Evolutionary conservation across 140 eudicot species (phyloP).

Genomic region (Flaveria floridana): DNA sequence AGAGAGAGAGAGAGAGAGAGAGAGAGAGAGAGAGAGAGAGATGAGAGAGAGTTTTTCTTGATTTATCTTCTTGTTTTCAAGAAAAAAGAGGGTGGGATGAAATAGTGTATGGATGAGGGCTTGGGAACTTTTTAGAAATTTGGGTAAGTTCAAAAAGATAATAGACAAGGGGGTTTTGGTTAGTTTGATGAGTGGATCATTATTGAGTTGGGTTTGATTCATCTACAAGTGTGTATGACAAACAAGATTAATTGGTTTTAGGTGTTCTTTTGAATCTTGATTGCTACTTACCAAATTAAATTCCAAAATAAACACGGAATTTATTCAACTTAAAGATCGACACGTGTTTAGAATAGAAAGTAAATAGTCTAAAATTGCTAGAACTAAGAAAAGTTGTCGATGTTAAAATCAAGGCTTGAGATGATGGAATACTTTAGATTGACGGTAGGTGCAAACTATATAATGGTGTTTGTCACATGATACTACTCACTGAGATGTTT

Average conservation of each 20-base stretch:
- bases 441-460: too few relatives aligned
- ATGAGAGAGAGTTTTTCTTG: conserved; percentile 22
- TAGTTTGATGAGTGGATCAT: conserved; percentile 35
- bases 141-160: conserved; percentile 29
- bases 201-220: conserved; percentile 24
- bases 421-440: too few relatives aligned
- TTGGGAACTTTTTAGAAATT: conserved; percentile 27
- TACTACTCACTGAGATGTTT: too few relatives aligned
- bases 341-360: too few relatives aligned
- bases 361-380: too few relatives aligned
- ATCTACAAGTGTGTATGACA: conserved; percentile 17
- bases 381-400: too few relatives aligned
- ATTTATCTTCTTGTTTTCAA: conserved; percentile 21
- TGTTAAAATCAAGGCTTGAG: too few relatives aligned
- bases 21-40: conserved; percentile 4
- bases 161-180: conserved; percentile 33
- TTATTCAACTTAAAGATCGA: too few relatives aligned
- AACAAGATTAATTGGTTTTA: conserved; percentile 19
- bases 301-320: too few relatives aligned
- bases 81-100: conserved; percentile 14
- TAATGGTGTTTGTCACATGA: too few relatives aligned
- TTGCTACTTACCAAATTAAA: too few relatives aligned
- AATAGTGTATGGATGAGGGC: conserved; percentile 40
- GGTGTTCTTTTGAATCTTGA: too few relatives aligned
- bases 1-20: conserved; percentile 21